phyloP scores from a whole-genome alignment of 1,284 basidiomycete genomes.

The Pyrrhoderma lamaoense region DNA sequence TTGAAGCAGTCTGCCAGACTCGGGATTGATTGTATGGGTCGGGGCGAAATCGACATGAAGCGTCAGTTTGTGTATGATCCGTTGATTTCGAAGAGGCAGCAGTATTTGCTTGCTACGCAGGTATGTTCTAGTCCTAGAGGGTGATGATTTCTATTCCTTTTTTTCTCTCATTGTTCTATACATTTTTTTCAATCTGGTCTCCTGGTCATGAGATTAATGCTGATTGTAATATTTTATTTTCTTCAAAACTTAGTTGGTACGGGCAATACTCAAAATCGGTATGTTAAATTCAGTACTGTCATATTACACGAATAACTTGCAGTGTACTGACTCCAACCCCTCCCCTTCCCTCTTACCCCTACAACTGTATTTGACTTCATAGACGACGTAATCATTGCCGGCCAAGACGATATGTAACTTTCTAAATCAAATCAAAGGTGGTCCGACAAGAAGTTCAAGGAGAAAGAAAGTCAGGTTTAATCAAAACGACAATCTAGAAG shows the following conservation, averaged over 20 bases:
- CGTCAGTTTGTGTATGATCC: conserved; percentile 96
- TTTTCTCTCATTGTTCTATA: no score
- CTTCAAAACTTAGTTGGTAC: conserved; percentile 53
- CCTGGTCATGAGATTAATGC: no score
- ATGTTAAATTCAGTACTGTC: conserved; percentile 21
- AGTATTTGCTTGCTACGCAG: conserved; percentile 96
- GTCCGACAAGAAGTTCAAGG: no score
- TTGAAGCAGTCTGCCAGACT: conserved; percentile 43
- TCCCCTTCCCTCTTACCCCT: no score
- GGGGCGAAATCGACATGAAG: conserved; percentile 94
- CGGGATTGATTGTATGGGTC: conserved; percentile 90
- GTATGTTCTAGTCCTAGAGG: no score
- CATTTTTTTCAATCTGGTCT: no score
- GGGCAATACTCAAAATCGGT: conserved; percentile 73
- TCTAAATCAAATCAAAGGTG: no score
- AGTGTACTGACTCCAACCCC: conserved; percentile 9
- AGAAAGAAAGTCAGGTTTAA: no score
- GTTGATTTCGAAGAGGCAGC: conserved; percentile 94
- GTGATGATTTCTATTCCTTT: no score
- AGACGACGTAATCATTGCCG: conserved; percentile 64
- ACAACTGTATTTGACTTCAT: no score
- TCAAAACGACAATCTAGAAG: no score
- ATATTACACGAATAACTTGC: background rate
- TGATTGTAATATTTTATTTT: no score
- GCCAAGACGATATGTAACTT: conserved; percentile 47